Base-by-base conservation (phyloP, 1,284 basidiomycete species). In the Inonotus hispidus region DNA sequence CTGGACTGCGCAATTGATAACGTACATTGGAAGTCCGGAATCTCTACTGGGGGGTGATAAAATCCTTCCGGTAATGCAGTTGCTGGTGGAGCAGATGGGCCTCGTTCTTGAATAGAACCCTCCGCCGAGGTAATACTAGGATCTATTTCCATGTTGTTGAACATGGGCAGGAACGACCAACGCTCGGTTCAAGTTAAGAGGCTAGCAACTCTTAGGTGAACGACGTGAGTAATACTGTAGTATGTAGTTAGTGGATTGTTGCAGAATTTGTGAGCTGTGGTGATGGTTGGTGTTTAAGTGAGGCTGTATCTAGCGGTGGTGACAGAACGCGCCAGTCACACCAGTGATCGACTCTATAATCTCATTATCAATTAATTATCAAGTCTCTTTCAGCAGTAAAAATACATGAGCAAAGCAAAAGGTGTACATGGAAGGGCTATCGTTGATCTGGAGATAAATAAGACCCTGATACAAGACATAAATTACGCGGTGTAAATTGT, bases 401-500 rank as follows among this genome's bases (percentile, higher is more conserved):
- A 50, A 43, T 46, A 58, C 32, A 60, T 6, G 56, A 50, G 53
- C 21, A 49, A 57, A 32, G n/a, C 4, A 23, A 63, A 7, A 32
- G 43, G 53, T 27, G 60, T 14, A 19, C 16, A 29, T 43, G 23
- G 37, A 32, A 47, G 1, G 7, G 23, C 53, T 57, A 87, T 72
- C 86, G 79, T 58, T 75, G 72, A 59, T 87, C 86, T 2, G 81
- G 76, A 27, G 82, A 73, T 50, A 82, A 73, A 70, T 83, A 86
- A 32, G 78, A 77, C 23, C 96, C 96, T 8, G 92, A 90, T 21
- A 91, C 92, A 63, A 99, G 77, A 73, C 94, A 96, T 41, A 99
- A 79, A 74, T 99, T 99, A 29, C 96, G 83, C 23, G 93, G 86
- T 7, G 96, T 98, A 69, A 98, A 96, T 67, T 97, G 93, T 11